Evolutionary conservation across 2,329 filamentous ascomycete species (phyloP).

Genomic region (Ceratocystis colombiana): DNA sequence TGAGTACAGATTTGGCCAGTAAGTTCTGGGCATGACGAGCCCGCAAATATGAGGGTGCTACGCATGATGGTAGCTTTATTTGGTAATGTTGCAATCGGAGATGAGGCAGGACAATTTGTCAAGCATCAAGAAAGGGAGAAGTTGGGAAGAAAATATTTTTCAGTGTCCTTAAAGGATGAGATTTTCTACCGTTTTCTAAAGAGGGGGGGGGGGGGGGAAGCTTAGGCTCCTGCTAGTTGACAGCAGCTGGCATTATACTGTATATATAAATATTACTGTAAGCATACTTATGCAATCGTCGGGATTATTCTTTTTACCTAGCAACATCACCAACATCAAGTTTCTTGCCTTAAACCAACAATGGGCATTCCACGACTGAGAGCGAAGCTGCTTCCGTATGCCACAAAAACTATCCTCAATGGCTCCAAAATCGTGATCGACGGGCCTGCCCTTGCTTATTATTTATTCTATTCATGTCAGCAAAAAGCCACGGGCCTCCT

Average conservation of each 20-base stretch:
- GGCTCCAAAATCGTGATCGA: conserved; percentile 51
- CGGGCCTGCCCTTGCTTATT: conserved; percentile 67
- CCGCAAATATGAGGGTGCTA: conserved; percentile 58
- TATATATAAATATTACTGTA: not conserved
- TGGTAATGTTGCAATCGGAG: not conserved
- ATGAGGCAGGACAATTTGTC: conserved; percentile 17
- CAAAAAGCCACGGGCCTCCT: conserved; percentile 31
- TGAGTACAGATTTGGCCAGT: conserved; percentile 58
- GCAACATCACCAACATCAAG: not conserved
- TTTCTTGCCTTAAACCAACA: not conserved
- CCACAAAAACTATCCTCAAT: conserved; percentile 36
- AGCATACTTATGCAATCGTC: not conserved
- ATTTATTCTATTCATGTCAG: conserved; percentile 13
- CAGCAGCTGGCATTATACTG: not conserved
- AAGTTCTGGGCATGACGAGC: conserved; percentile 56
- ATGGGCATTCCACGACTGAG: conserved; percentile 54
- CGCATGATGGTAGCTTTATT: conserved; percentile 39
- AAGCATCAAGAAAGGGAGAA: conserved; percentile 20
- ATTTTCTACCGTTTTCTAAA: not conserved
- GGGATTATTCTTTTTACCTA: not conserved
- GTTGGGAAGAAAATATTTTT: not conserved
- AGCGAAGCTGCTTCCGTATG: conserved; percentile 44
- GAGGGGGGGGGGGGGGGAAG: not conserved
- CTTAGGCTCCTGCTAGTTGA: too few relatives aligned
- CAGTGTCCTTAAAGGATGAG: not conserved